Percentiles rank a stretch among this genome's conserved stretches.
Evolutionary conservation across 2,329 filamentous ascomycete genomes (phyloP).

Genomic region (Nakataea oryzae): DNA sequence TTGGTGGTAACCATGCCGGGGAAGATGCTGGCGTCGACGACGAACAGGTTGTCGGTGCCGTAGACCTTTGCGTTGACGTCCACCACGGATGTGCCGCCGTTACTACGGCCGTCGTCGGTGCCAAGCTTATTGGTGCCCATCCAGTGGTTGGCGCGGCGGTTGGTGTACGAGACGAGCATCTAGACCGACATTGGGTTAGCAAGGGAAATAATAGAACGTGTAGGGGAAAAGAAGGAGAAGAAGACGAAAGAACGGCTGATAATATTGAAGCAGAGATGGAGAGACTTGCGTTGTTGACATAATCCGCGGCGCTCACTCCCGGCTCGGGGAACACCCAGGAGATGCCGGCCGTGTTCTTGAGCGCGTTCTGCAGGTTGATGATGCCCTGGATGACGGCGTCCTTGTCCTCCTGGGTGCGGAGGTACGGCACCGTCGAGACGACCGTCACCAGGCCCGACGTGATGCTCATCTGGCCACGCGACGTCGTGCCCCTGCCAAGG

Average conservation of each 20-base stretch:
- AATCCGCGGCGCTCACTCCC: constrained; percentile 41
- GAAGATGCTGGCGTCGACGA: constrained; percentile 45
- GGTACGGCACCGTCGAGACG: constrained; percentile 49
- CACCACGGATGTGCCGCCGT: constrained; percentile 13
- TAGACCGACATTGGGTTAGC: no score
- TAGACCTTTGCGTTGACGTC: constrained; percentile 29
- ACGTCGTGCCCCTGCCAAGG: constrained; percentile 53
- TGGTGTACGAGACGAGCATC: constrained; percentile 24
- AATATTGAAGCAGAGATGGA: constrained; percentile 7
- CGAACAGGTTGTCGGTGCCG: constrained; percentile 41
- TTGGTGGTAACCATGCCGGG: constrained; percentile 49
- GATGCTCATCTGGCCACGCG: constrained; percentile 51
- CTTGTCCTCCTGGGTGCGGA: constrained; percentile 47
- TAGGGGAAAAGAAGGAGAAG: no score
- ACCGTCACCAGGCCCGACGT: constrained; percentile 44
- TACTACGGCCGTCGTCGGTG: constrained; percentile 11
- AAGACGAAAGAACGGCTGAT: no score
- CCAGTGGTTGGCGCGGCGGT: constrained; percentile 7
- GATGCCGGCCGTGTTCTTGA: constrained; percentile 42
- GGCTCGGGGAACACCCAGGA: constrained; percentile 44
- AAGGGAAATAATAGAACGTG: no score
- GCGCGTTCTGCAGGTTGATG: constrained; percentile 44
- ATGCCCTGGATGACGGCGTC: constrained; percentile 55
- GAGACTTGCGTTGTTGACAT: constrained; percentile 40
- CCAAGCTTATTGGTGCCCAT: constrained; percentile 14